These are phyloP conservation scores for Echria macrotheca DNA, from an alignment of 495 filamentous ascomycete species.

Conservation along the genomic window DNA sequence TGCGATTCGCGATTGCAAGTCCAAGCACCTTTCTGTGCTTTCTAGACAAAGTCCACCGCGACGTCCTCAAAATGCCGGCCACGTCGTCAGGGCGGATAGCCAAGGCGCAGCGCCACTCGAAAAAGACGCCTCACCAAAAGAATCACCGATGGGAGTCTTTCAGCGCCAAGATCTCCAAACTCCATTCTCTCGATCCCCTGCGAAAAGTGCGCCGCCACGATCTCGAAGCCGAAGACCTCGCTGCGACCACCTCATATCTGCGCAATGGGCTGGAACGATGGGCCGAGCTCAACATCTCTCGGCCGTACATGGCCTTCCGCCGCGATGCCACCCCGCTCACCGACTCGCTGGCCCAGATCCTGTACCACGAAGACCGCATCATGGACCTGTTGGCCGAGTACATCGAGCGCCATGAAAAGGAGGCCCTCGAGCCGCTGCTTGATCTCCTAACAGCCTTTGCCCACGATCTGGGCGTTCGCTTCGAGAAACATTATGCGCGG, in stretches of 20 bases:
- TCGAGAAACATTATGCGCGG: slow-evolving; percentile 78
- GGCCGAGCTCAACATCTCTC: slow-evolving; percentile 83
- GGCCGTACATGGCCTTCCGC: slow-evolving; percentile 67
- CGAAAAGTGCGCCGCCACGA: slow-evolving; percentile 77
- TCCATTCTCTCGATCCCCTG: slow-evolving; percentile 82
- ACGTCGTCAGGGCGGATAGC: slow-evolving; percentile 58
- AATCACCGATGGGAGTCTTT: slow-evolving; percentile 89
- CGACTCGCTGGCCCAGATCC: slow-evolving; percentile 84
- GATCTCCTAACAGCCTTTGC: slow-evolving; percentile 84
- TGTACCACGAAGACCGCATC: slow-evolving; percentile 81
- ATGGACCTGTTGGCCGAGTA: slow-evolving; percentile 70
- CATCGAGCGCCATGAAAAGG: slow-evolving; percentile 67
- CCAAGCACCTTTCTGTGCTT: too few species aligned
- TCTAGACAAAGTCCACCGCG: too few species aligned
- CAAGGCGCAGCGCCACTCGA: slow-evolving; percentile 61
- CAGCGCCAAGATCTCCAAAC: slow-evolving; percentile 83
- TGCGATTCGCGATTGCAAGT: too few species aligned
- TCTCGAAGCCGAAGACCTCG: slow-evolving; percentile 68
- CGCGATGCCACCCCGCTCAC: slow-evolving; percentile 68
- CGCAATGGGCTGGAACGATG: slow-evolving; percentile 77
- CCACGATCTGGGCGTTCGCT: slow-evolving; percentile 79
- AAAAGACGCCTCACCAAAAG: slow-evolving; percentile 66
- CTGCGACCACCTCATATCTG: slow-evolving; percentile 71
- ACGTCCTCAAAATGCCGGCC: slow-evolving; percentile 38
- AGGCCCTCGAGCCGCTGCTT: slow-evolving; percentile 78